Evolutionary conservation across 306 rosid genomes (phyloP), one percentile per base, ranked within the genome.

Genomic region (Hippophae tibetana): DNA sequence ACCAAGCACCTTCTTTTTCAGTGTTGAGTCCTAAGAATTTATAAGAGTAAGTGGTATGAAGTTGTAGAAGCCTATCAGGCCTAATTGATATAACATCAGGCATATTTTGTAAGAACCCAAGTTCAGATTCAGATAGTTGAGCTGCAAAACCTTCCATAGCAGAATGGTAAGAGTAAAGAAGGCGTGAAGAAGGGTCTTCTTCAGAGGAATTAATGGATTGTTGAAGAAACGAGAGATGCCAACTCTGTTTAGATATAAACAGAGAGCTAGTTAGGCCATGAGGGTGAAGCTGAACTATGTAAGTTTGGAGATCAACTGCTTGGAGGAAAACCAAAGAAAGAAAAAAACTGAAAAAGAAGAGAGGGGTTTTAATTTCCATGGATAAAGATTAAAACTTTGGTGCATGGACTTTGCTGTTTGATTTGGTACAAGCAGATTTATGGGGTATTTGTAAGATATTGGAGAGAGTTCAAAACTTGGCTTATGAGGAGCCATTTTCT

Each of bases 141-240:
- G 89, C 95, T 23, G 97, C 86, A 6, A 90, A 87, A 25, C 97
- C 97, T 47, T 87, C 94, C 90, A 90, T 82, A 47, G 97, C 89
- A 0, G 89, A 76, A 43, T 56, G 71, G 79, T 90, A 90, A 1
- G 97, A 90, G 75, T 90, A 90, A 38, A 90, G 82, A n/a, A 90
- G 83, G 66, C 95, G 94, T 5, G 78, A 74, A 41, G 86, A 79
- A 66, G 81, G 82, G 55, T 86, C 79, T 13, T 71, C 78, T 0
- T 73, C 85, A 2, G 74, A 73, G 1, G 79, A 70, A 7, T 83
- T 64, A 52, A 90, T 40, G 13, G 86, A 53, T 67, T 76, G 67
- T 54, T 79, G 64, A 9, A 90, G 75, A 44, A 90, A 84, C 0
- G 95, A 90, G 42, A 84, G 83, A 68, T 90, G 97, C 97, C 97